phyloP scores from a whole-genome alignment of 1,139 yeast species.

The Suhomyces wounanorum region DNA sequence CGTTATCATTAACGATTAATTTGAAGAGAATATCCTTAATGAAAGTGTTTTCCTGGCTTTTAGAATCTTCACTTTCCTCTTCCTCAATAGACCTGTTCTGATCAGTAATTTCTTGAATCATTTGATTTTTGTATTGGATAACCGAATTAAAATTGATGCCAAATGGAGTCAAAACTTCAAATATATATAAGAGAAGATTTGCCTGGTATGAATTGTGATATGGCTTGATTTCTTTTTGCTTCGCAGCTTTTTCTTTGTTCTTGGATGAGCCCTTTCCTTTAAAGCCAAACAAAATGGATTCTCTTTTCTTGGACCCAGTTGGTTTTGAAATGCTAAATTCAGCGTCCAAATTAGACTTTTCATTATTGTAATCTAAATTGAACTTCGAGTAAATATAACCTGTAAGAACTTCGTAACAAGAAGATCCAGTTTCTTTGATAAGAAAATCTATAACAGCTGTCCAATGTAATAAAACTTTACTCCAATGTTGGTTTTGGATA shows the following conservation, averaged over 20 bases:
- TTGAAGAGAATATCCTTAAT: constrained; percentile 35
- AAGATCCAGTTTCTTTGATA: constrained; percentile 42
- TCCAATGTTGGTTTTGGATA: constrained; percentile 40
- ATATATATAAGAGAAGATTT: constrained; percentile 31
- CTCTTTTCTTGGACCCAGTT: constrained; percentile 22
- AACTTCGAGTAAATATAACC: constrained; percentile 37
- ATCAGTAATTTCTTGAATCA: constrained; percentile 14
- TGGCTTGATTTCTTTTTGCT: constrained; percentile 26
- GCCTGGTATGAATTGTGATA: constrained; percentile 42
- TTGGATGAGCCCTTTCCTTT: constrained; percentile 28
- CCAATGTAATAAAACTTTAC: constrained; percentile 35
- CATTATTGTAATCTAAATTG: constrained; percentile 14
- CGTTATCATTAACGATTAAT: constrained; percentile 36
- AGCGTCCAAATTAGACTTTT: constrained; percentile 9
- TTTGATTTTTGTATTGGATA: constrained; percentile 15
- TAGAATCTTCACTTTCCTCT: constrained; percentile 21
- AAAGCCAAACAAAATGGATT: constrained; percentile 32
- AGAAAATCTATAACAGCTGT: constrained; percentile 32
- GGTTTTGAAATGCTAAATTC: constrained; percentile 5
- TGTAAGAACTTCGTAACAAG: constrained; percentile 41
- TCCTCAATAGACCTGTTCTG: constrained; percentile 28
- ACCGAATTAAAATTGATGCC: constrained; percentile 38
- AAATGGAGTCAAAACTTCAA: constrained; percentile 39
- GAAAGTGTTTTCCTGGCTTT: constrained; percentile 25
- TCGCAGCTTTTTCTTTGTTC: constrained; percentile 22